These are phyloP conservation scores for Talaromyces sp. DNA, from an alignment of 2,329 filamentous ascomycete species.

Conservation along the genomic window DNA sequence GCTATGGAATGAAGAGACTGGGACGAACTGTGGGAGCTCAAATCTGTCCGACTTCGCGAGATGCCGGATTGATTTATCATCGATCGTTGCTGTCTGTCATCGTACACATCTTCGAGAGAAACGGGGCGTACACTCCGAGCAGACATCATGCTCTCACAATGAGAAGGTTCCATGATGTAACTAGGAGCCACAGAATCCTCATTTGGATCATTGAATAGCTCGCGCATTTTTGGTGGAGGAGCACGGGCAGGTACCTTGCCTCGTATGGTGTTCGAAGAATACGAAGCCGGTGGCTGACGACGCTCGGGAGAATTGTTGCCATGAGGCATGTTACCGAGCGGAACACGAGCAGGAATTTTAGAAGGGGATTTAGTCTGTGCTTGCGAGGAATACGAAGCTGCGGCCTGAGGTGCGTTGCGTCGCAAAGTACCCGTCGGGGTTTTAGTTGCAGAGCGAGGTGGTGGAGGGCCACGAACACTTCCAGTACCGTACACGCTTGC, in stretches of 20 bases:
- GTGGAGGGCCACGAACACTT: slow-evolving; percentile 39
- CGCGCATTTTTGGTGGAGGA: slow-evolving; percentile 85
- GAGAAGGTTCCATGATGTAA: slow-evolving; percentile 40
- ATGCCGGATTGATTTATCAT: slow-evolving; percentile 45
- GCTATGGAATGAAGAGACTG: slow-evolving; percentile 41
- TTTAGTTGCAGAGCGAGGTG: slow-evolving; percentile 44
- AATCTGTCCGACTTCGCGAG: slow-evolving; percentile 34
- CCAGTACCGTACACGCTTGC: slow-evolving; percentile 29
- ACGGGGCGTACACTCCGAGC: slow-evolving; percentile 55
- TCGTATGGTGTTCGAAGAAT: slow-evolving; percentile 42
- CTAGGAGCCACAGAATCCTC: slow-evolving; percentile 28
- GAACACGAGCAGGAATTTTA: slow-evolving; percentile 48
- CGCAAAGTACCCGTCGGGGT: slow-evolving; percentile 45
- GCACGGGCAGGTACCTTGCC: slow-evolving; percentile 49
- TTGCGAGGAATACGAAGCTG: slow-evolving; percentile 1
- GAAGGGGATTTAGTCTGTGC: slow-evolving; percentile 41
- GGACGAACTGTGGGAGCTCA: slow-evolving; percentile 40
- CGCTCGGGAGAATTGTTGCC: slow-evolving; percentile 78
- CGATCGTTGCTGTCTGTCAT: slow-evolving; percentile 56
- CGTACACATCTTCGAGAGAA: slow-evolving; percentile 78
- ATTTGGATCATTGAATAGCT: slow-evolving; percentile 60
- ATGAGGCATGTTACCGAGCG: slow-evolving; percentile 45
- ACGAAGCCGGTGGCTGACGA: slow-evolving; percentile 43
- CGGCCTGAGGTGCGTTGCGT: slow-evolving; percentile 32
- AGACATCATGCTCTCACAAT: slow-evolving; percentile 51